A percentile compares a stretch with the other conserved stretches of the same genome.
These are phyloP conservation scores for Babesia ovis DNA, from an alignment of 169 alveolate species.

Conservation along the genomic window DNA sequence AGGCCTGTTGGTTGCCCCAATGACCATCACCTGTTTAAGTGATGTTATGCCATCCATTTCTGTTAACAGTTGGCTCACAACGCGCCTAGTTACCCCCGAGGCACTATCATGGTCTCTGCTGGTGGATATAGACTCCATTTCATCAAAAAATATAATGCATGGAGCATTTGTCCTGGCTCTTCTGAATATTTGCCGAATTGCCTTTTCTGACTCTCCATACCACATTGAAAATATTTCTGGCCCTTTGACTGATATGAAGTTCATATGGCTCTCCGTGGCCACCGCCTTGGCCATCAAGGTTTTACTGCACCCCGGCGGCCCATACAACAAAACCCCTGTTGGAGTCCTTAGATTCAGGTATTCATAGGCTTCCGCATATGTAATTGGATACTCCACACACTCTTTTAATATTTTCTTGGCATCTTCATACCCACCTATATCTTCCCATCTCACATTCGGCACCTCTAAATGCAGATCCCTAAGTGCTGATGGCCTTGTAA, in stretches of 20 bases:
- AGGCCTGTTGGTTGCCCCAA: slow-evolving; percentile 99
- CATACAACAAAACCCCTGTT: slow-evolving; percentile 95
- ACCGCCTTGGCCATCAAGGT: slow-evolving; percentile 99
- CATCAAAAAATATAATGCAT: slow-evolving; percentile 98
- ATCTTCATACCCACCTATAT: slow-evolving; percentile 98
- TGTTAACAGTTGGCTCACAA: slow-evolving; percentile 93
- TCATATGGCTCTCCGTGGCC: slow-evolving; percentile 96
- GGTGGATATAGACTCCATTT: slow-evolving; percentile 92
- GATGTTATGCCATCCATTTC: slow-evolving; percentile 98
- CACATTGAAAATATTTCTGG: slow-evolving; percentile 99
- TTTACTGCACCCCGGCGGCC: slow-evolving; percentile 99
- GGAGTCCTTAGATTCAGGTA: slow-evolving; percentile 91
- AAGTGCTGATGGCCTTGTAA: slow-evolving; percentile 76
- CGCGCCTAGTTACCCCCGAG: slow-evolving; percentile 92
- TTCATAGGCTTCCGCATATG: slow-evolving; percentile 87
- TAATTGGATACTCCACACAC: slow-evolving; percentile 97
- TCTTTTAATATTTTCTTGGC: slow-evolving; percentile 90
- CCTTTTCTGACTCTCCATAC: slow-evolving; percentile 98
- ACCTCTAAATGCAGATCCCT: slow-evolving; percentile 87
- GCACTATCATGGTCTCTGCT: slow-evolving; percentile 56
- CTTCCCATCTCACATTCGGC: slow-evolving; percentile 95
- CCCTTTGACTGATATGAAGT: slow-evolving; percentile 98
- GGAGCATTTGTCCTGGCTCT: slow-evolving; percentile 97
- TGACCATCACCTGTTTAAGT: slow-evolving; percentile 89
- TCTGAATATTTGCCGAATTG: slow-evolving; percentile 93